Evolutionary conservation across 352 stramenopile species (phyloP), one percentile per base, ranked within the genome.

Genomic region (Stramenopiles sp.): DNA sequence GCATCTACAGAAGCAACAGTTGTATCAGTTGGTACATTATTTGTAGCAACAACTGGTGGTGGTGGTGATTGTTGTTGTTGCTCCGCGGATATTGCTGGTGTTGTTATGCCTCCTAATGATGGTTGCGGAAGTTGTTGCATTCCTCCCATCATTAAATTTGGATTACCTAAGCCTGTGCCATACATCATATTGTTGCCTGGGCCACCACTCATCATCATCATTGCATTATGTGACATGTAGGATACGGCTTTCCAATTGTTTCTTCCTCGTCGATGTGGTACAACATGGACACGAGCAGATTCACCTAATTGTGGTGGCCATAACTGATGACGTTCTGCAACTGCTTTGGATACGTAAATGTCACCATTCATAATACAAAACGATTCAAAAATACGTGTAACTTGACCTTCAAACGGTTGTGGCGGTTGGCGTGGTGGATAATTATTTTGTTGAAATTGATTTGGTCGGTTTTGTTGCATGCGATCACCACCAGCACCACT

Each of bases 141-240:
- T n/a, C n/a, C n/a, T n/a, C n/a, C n/a, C n/a, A n/a, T n/a, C n/a
- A n/a, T n/a, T n/a, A n/a, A n/a, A n/a, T n/a, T n/a, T n/a, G n/a
- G n/a, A n/a, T n/a, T n/a, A n/a, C n/a, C n/a, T n/a, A n/a, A n/a
- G n/a, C n/a, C n/a, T n/a, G n/a, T n/a, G n/a, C n/a, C n/a, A n/a
- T n/a, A n/a, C n/a, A n/a, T n/a, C n/a, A n/a, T n/a, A n/a, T n/a
- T n/a, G n/a, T n/a, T n/a, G n/a, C n/a, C n/a, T n/a, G n/a, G n/a
- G n/a, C n/a, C n/a, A n/a, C n/a, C 13, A 13, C 38, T 53, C 38
- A 53, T 53, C 38, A 53, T 90, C 30, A 76, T 33, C 65, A 76
- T 76, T 76, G 65, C 65, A 31, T 7, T 33, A 20, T 76, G 30
- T 7, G 30, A 76, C 65, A 76, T 20, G 13, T 31, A 31, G 7